Evolutionary conservation across 805 yeast genomes (phyloP), one percentile per base, ranked within the genome.

Genomic region (Yarrowia divulgata): DNA sequence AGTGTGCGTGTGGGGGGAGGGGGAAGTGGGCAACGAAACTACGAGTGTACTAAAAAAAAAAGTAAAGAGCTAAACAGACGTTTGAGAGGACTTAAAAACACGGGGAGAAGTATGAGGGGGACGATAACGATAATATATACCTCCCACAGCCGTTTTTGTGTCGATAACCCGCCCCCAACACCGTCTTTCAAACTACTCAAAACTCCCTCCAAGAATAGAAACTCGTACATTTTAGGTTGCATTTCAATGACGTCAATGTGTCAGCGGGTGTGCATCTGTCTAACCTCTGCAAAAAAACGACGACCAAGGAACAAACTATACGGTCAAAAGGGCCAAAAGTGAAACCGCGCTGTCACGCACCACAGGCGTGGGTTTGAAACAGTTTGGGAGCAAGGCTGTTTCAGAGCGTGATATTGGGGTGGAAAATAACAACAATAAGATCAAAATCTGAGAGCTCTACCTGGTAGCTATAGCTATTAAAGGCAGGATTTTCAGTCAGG

Each of bases 231-330:
- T 39, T 52, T 7, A 54, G 35, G 60, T 54, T 54, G 60, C 45
- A 54, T 13, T 18, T 13, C 34, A 35, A 54, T 54, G 60, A 54
- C 60, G 60, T 54, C 60, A 54, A 39, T 37, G 60, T 54, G 60
- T 39, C 60, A 54, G 45, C 60, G 60, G 60, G 60, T 39, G 60
- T 19, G 60, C 37, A 37, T 6, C 50, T 16, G 18, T 32, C 14
- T 4, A 34, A 49, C 19, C 54, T 52, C 60, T 19, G 16, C 58
- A 35, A 23, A 23, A 23, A 2, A 4, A 23, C 29, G 29, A 23
- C 29, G 29, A n/a, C n/a, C n/a, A n/a, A n/a, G n/a, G n/a, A n/a
- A n/a, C n/a, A n/a, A 23, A 23, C 29, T 16, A 29, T 35, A 18
- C 42, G 23, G 18, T 23, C 29, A 2, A 4, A n/a, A n/a, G n/a